Percentiles rank a stretch among this genome's conserved stretches.
Evolutionary conservation across 306 rosid genomes (phyloP).

Genomic region (Cicer bijugum): DNA sequence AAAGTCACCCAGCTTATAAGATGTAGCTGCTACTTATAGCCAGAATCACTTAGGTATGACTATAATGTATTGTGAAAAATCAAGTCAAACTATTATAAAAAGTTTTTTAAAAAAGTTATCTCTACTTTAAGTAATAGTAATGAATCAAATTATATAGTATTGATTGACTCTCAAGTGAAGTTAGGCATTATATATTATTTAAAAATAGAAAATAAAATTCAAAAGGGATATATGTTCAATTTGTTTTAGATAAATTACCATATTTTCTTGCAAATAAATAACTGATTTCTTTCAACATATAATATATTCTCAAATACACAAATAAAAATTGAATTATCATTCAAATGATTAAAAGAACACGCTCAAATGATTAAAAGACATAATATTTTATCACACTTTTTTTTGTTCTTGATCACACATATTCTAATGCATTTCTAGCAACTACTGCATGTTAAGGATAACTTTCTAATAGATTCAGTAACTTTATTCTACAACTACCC

Average conservation of each 20-base stretch:
- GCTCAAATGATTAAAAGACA: no score
- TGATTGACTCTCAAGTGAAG: neutral
- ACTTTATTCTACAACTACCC: constrained; percentile 39
- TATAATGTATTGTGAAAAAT: constrained; percentile 27
- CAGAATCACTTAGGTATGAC: constrained; percentile 37
- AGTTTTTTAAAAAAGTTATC: neutral
- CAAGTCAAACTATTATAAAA: constrained; percentile 22
- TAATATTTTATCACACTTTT: no score
- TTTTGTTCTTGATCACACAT: neutral
- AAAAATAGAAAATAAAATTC: neutral
- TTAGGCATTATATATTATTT: neutral
- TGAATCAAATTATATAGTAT: constrained; percentile 28
- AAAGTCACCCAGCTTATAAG: constrained; percentile 14
- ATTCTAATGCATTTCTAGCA: neutral
- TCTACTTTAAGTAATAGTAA: neutral
- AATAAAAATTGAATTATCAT: no score
- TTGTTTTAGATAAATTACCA: no score
- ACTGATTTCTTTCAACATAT: no score
- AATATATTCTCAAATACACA: no score
- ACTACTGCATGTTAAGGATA: neutral
- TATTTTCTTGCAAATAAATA: no score
- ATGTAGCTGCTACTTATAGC: constrained; percentile 28
- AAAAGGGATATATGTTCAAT: no score
- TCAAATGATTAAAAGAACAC: no score
- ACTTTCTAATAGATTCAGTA: neutral